A percentile compares a stretch with the other conserved stretches of the same genome.
Conservation (phyloP, 2,329 filamentous ascomycete genomes). For the Simplicillium sp. region DNA sequence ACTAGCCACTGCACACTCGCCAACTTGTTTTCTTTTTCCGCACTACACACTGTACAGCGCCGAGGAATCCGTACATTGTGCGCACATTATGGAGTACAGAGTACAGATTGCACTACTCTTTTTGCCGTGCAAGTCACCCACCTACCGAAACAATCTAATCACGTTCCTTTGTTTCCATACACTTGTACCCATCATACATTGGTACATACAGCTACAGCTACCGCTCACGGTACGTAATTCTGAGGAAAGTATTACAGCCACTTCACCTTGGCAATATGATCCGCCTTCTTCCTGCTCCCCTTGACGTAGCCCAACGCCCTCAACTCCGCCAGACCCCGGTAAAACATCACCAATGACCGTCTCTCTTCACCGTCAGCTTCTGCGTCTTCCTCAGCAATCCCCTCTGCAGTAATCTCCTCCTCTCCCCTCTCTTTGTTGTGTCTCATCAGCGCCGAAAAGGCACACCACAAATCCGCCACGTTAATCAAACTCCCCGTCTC, state of each 20-base stretch:
- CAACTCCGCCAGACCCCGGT: conserved; percentile 75
- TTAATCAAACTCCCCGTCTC: conserved; percentile 73
- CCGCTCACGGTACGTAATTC: no score
- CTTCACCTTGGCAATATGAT: conserved; percentile 86
- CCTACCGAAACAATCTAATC: no score
- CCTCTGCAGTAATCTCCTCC: conserved; percentile 20
- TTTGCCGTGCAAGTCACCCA: no score
- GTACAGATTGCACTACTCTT: no score
- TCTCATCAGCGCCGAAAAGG: conserved; percentile 58
- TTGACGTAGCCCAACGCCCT: conserved; percentile 82
- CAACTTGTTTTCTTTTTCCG: no score
- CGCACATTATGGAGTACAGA: no score
- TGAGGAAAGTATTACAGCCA: conserved; percentile 56
- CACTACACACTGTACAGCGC: no score
- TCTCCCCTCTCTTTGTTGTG: conserved; percentile 22
- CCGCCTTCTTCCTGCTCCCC: conserved; percentile 79
- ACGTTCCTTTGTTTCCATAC: no score
- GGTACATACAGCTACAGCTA: no score
- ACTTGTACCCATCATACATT: no score
- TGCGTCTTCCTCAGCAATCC: conserved; percentile 21
- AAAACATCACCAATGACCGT: conserved; percentile 66
- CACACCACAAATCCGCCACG: conserved; percentile 68
- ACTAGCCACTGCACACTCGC: no score
- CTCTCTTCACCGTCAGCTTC: conserved; percentile 32
- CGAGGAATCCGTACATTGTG: no score